Conservation (phyloP, 768 basidiomycete species). For the Strobilomyces dryophilus region DNA sequence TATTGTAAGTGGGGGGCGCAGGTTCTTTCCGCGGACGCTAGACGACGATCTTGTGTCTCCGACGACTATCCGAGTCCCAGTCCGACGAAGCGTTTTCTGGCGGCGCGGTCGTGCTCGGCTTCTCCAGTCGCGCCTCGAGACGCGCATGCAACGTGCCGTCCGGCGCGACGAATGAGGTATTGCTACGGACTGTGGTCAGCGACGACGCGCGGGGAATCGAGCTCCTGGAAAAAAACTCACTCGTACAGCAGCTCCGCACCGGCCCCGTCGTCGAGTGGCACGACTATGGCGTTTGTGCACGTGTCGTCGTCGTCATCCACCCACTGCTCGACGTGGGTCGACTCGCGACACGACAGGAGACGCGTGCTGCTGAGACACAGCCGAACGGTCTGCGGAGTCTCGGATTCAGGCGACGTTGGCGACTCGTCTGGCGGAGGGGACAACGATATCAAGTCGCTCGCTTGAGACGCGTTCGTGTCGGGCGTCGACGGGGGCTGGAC, state of each 20-base stretch:
- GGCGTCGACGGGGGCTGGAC: constrained; percentile 36
- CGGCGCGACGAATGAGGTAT: constrained; percentile 38
- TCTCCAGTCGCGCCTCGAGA: constrained; percentile 43
- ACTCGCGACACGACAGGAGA: constrained; percentile 2
- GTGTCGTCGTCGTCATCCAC: constrained; percentile 1
- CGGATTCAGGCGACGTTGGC: too few species aligned
- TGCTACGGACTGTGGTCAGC: constrained; percentile 24
- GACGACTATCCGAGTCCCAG: too few species aligned
- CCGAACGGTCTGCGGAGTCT: neutral
- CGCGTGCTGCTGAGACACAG: constrained; percentile 8
- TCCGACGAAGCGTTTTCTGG: too few species aligned
- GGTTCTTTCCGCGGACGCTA: too few species aligned
- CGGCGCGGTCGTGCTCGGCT: constrained; percentile 23
- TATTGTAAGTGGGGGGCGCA: too few species aligned
- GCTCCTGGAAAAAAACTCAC: constrained; percentile 40
- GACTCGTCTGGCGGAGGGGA: constrained; percentile 1
- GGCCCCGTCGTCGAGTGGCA: constrained; percentile 37
- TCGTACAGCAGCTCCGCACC: constrained; percentile 48
- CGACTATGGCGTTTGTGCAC: constrained; percentile 32
- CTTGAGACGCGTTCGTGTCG: constrained; percentile 1
- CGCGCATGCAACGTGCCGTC: constrained; percentile 45
- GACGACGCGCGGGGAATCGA: neutral
- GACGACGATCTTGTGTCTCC: too few species aligned
- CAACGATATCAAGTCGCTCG: constrained; percentile 8
- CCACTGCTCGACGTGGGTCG: constrained; percentile 10